Evolutionary conservation across 306 rosid species (phyloP).

Genomic region (Clitoria ternatea): DNA sequence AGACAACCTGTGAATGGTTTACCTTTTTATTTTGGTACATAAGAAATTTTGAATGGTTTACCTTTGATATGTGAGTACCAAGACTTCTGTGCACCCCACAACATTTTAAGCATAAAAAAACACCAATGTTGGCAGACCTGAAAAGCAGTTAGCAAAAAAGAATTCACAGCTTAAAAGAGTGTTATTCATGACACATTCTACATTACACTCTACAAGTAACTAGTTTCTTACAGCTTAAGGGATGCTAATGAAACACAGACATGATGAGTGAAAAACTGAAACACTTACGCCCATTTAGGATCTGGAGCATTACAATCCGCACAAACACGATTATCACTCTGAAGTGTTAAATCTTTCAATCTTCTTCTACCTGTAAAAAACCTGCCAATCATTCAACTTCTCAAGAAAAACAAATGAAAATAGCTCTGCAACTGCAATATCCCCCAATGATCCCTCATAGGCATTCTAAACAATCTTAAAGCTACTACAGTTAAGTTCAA

Average conservation of each 20-base stretch:
- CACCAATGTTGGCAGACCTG: conserved; percentile 98
- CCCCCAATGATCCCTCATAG: background rate
- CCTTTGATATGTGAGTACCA: conserved; percentile 96
- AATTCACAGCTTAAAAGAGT: background rate
- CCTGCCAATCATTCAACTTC: conserved; percentile 24
- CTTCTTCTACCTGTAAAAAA: conserved; percentile 69
- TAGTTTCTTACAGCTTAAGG: conserved; percentile 9
- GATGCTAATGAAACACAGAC: conserved; percentile 4
- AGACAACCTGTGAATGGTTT: conserved; percentile 15
- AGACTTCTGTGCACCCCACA: conserved; percentile 97
- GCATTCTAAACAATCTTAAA: conserved; percentile 9
- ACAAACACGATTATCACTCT: conserved; percentile 73
- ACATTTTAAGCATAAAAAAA: conserved; percentile 92
- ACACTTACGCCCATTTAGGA: conserved; percentile 99
- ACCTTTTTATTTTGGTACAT: conserved; percentile 38
- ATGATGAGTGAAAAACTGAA: background rate
- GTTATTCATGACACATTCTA: background rate
- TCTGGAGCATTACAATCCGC: conserved; percentile 94
- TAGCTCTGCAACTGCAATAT: background rate
- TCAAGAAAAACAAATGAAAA: conserved; percentile 20
- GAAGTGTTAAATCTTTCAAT: conserved; percentile 67
- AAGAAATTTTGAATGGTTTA: conserved; percentile 32
- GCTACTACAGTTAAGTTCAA: background rate
- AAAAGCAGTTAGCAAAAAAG: conserved; percentile 20
- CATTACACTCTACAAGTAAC: background rate